A percentile compares a stretch with the other conserved stretches of the same genome.
phyloP scores from a whole-genome alignment of 2,329 filamentous ascomycete species.

The Sphaceloma murrayae region DNA sequence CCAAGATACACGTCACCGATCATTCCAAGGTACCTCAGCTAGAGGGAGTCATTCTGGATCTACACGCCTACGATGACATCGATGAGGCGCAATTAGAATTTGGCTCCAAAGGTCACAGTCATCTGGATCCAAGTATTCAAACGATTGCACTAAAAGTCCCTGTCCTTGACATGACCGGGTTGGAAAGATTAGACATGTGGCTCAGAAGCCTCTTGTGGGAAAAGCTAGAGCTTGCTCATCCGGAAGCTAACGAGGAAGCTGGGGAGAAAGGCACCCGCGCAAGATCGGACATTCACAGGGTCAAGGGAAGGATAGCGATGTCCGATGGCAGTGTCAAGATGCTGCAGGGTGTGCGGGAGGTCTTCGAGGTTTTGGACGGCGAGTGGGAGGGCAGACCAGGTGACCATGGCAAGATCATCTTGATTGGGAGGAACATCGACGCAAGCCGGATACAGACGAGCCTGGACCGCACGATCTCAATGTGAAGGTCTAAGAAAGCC shows the following conservation, averaged over 20 bases:
- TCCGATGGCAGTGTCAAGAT: conserved; percentile 59
- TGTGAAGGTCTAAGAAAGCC: neutral
- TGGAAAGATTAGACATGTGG: conserved; percentile 67
- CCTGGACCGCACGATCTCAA: conserved; percentile 20
- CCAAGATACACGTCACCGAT: conserved; percentile 71
- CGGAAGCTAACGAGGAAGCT: conserved; percentile 53
- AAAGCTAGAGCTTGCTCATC: conserved; percentile 42
- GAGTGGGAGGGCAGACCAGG: conserved; percentile 11
- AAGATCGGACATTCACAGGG: conserved; percentile 71
- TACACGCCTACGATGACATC: conserved; percentile 86
- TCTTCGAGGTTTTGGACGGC: conserved; percentile 79
- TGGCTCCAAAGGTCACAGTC: conserved; percentile 69
- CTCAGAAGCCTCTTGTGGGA: conserved; percentile 81
- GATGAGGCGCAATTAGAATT: conserved; percentile 55
- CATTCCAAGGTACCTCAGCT: conserved; percentile 71
- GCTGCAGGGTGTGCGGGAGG: conserved; percentile 82
- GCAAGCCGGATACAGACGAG: conserved; percentile 24
- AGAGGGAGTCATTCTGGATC: conserved; percentile 76
- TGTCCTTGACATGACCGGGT: conserved; percentile 45
- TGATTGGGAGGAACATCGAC: conserved; percentile 28
- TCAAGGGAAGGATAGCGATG: conserved; percentile 70
- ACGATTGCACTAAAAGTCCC: conserved; percentile 66
- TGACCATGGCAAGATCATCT: conserved; percentile 26
- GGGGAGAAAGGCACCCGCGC: conserved; percentile 46
- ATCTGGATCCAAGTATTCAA: conserved; percentile 82